Evolutionary conservation across 345 rosid species (phyloP), one percentile per base, ranked within the genome.

Genomic region (Trapa incisa): DNA sequence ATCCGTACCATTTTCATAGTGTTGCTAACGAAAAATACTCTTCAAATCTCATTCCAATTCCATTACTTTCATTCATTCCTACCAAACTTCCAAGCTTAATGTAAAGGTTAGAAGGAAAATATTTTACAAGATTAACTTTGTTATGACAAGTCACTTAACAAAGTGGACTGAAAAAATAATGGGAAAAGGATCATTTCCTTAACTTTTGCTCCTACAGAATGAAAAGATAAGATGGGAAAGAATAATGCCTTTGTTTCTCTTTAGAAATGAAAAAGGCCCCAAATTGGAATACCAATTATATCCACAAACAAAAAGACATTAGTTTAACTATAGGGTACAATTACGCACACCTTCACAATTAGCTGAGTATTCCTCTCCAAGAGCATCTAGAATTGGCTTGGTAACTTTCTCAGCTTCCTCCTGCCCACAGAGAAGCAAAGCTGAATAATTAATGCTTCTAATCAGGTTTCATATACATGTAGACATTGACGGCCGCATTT

Each of bases 331-430:
- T 54, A n/a, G 60, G 60, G 17, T 54, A 54, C 35, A n/a, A 7
- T 54, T 37, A 43, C 35, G 36, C 75, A 74, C 77, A 90, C 98
- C 97, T 81, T 86, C 80, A 72, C 98, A 93, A 75, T 82, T 82
- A 70, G 79, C 73, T 35, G 94, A 84, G 76, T 84, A 88, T 11
- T 82, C 89, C 63, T 93, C 92, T 65, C 87, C 93, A 69, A 90
- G 92, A 75, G 91, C 89, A 82, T 90, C 89, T 56, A 88, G 76
- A 78, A 85, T 69, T 16, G 84, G 86, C 67, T 68, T 73, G 43
- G 94, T 81, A 67, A 84, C 77, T 79, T 78, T 76, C 79, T 81
- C 89, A 10, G 86, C 86, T 71, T 85, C 75, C 79, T 72, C 79
- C 98, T 92, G 81, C 56, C 57, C 57, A 71, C 41, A 14, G 70